Evolutionary conservation across 768 basidiomycete species (phyloP), one percentile per base, ranked within the genome.

Genomic region (Lactifluus pinguis): DNA sequence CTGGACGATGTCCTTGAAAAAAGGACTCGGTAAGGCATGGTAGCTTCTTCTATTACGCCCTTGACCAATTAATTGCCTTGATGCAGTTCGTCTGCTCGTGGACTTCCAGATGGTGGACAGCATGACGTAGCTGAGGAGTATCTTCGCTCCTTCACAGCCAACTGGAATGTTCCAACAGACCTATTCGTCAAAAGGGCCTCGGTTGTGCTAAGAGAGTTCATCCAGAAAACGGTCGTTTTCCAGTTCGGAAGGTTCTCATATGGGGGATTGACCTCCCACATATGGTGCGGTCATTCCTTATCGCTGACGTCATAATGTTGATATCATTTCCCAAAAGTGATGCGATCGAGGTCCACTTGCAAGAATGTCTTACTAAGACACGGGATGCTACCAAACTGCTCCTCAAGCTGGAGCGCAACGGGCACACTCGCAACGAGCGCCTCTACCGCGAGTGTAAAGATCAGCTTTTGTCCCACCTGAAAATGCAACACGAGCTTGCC

Each of bases 371-470:
- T 3, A 25, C 1, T 1, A 49, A 6, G 21, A 57, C 64, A 34
- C 4, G 15, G 14, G 17, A 1, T 2, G 53, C 49, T 11, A 53
- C 54, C 11, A 34, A 4, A 1, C 45, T 59, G 1, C 51, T 65
- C 9, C 62, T 65, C 32, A 54, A 50, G 21, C 36, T 59, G 2
- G 64, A 65, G 58, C 49, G 15, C 29, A 59, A 19, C 8, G 64
- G 39, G 38, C 54, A 59, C 21, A 64, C 64, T 2, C 57, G 58
- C 7, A 64, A 65, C 19, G 54, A 57, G 1, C 41, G 42, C 4
- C 41, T 59, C 30, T 64, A 51, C 41, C 57, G 57, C 6, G 53
- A 56, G 30, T 65, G n/a, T 29, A 63, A 59, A 47, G 62, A 63
- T 21, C 49, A 48, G 10, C 63, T 55, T 19, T 14, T 63, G 21